These are phyloP conservation scores for Seiridium unicorne DNA, from an alignment of 2,329 filamentous ascomycete genomes.

Conservation along the genomic window DNA sequence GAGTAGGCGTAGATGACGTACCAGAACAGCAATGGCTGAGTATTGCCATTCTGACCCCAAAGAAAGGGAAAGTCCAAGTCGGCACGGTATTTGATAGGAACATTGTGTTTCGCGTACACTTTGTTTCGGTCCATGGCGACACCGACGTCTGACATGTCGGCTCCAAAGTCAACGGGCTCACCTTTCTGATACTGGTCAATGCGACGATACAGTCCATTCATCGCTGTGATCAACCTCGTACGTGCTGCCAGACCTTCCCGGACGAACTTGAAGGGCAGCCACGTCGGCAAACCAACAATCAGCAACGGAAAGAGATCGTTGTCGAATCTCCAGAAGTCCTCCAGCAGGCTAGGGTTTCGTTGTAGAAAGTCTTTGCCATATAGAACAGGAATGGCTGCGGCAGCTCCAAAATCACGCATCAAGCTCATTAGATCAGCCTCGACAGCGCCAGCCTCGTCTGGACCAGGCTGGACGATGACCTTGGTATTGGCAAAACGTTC, in stretches of 20 bases:
- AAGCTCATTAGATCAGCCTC: slow-evolving; percentile 13
- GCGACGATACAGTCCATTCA: slow-evolving; percentile 13
- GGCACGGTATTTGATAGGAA: slow-evolving; percentile 4
- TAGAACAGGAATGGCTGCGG: slow-evolving; percentile 12
- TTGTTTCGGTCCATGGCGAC: slow-evolving; percentile 9
- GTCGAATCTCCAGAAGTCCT: slow-evolving; percentile 17
- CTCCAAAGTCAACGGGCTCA: slow-evolving; percentile 12
- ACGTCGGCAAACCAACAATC: slow-evolving; percentile 13
- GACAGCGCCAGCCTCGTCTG: background rate
- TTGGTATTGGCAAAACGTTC: slow-evolving; percentile 11
- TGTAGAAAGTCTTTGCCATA: slow-evolving; percentile 14
- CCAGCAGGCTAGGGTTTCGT: slow-evolving; percentile 8
- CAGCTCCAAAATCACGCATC: slow-evolving; percentile 14
- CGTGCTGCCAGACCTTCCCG: slow-evolving; percentile 10
- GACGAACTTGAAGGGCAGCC: slow-evolving; percentile 13
- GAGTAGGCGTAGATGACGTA: slow-evolving; percentile 12
- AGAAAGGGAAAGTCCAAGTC: slow-evolving; percentile 11
- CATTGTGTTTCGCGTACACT: slow-evolving; percentile 8
- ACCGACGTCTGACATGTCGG: slow-evolving; percentile 17
- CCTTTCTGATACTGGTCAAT: slow-evolving; percentile 13
- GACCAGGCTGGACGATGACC: background rate
- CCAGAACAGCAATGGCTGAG: slow-evolving; percentile 13
- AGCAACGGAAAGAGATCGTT: slow-evolving; percentile 13
- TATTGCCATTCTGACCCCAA: slow-evolving; percentile 12
- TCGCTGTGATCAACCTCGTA: slow-evolving; percentile 5